A percentile compares a stretch with the other conserved stretches of the same genome.
phyloP scores from a whole-genome alignment of 352 stramenopile species.

The Phytophthora hybrid region DNA sequence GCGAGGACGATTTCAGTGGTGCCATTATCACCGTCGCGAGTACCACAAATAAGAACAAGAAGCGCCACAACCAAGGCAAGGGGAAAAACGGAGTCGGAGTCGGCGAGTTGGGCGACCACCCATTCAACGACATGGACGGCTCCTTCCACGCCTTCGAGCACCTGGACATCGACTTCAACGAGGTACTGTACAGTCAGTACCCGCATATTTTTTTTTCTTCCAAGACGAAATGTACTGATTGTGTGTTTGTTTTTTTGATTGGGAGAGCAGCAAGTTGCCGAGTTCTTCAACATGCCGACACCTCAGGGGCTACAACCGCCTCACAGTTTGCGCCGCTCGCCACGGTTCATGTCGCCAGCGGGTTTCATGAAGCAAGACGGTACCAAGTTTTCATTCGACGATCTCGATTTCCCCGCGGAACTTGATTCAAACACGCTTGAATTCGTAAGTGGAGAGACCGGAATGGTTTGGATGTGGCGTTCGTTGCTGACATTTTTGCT shows the following conservation, averaged over 20 bases:
- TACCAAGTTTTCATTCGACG: slow-evolving; percentile 89
- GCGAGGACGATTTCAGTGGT: slow-evolving; percentile 48
- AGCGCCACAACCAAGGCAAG: slow-evolving; percentile 47
- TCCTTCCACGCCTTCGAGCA: slow-evolving; percentile 84
- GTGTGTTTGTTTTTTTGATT: not conserved
- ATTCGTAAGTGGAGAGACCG: slow-evolving; percentile 60
- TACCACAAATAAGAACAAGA: slow-evolving; percentile 69
- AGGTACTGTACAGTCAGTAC: slow-evolving; percentile 42
- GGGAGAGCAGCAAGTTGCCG: slow-evolving; percentile 71
- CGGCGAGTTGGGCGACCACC: slow-evolving; percentile 28
- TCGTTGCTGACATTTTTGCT: slow-evolving; percentile 16
- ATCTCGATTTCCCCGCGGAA: slow-evolving; percentile 78
- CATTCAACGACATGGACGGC: slow-evolving; percentile 66
- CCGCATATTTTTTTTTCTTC: not conserved
- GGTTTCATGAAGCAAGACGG: slow-evolving; percentile 77
- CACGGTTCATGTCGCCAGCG: slow-evolving; percentile 72
- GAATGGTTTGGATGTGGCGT: not conserved
- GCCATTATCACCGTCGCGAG: slow-evolving; percentile 41
- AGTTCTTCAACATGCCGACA: slow-evolving; percentile 85
- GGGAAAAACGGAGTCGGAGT: slow-evolving; percentile 23
- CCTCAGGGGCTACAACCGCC: slow-evolving; percentile 65
- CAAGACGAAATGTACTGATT: slow-evolving; percentile 8
- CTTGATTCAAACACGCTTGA: slow-evolving; percentile 78
- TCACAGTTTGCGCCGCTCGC: slow-evolving; percentile 78
- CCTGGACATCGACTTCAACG: slow-evolving; percentile 90